phyloP scores from a whole-genome alignment of 2,329 filamentous ascomycete species.

The Scedosporium dehoogii region DNA sequence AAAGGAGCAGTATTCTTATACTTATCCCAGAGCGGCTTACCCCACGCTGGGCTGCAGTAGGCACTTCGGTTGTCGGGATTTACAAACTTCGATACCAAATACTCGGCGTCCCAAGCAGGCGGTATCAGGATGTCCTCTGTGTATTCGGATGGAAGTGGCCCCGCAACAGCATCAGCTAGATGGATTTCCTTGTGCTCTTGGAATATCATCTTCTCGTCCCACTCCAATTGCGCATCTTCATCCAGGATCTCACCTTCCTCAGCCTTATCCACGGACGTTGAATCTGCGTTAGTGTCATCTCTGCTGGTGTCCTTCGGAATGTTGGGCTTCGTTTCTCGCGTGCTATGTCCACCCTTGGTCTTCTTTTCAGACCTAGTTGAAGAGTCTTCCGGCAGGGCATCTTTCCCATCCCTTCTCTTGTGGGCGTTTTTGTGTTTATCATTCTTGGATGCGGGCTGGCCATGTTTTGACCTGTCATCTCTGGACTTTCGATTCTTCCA shows the following conservation, averaged over 20 bases:
- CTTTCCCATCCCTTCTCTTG: neutral
- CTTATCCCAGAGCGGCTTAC: constrained; percentile 27
- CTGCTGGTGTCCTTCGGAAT: neutral
- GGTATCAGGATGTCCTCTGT: constrained; percentile 35
- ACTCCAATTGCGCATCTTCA: constrained; percentile 24
- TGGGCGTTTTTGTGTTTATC: neutral
- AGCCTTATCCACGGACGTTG: constrained; percentile 11
- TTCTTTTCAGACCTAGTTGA: neutral
- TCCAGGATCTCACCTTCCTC: constrained; percentile 20
- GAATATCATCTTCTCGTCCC: constrained; percentile 29
- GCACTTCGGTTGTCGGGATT: constrained; percentile 30
- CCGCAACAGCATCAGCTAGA: constrained; percentile 36
- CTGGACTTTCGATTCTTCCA: constrained; percentile 17
- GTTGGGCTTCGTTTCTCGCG: neutral
- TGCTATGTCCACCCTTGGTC: neutral
- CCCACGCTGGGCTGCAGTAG: constrained; percentile 30
- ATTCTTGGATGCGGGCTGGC: neutral
- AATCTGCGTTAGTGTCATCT: constrained; percentile 6
- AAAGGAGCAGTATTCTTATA: constrained; percentile 36
- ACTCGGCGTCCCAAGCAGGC: constrained; percentile 30
- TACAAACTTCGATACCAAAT: constrained; percentile 34
- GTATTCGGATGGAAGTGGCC: constrained; percentile 31
- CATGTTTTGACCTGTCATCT: constrained; percentile 9
- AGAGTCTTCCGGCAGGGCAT: neutral
- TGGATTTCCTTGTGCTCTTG: constrained; percentile 21